Evolutionary conservation across 2,329 filamentous ascomycete genomes (phyloP).

Genomic region (Fusarium fujikuroi): DNA sequence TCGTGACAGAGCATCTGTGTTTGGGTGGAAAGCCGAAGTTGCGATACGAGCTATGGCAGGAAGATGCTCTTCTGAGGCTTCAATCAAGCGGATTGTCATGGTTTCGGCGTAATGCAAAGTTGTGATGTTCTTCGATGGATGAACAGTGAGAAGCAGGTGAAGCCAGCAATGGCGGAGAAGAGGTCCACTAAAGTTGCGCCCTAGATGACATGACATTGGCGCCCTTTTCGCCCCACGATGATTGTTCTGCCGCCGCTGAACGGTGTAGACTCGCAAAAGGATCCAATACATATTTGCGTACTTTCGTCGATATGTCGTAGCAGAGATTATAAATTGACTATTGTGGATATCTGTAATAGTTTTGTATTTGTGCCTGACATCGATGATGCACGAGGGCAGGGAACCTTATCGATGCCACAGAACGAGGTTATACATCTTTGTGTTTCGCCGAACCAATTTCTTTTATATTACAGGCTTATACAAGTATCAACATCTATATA

Average conservation of each 20-base stretch:
- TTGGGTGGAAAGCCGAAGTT: conserved; percentile 11
- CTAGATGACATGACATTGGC: neutral
- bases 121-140: accelerated
- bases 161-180: neutral
- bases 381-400: too few species aligned
- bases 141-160: neutral
- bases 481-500: neutral
- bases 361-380: neutral
- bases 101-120: neutral
- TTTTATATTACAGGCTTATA: neutral
- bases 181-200: neutral
- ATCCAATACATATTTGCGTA: neutral
- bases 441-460: accelerated
- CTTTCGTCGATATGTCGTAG: accelerated
- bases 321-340: too few species aligned
- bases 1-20: conserved; percentile 7
- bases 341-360: too few species aligned
- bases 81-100: neutral
- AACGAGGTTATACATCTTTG: neutral
- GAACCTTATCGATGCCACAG: neutral
- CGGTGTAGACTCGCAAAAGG: neutral
- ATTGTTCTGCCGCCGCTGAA: neutral
- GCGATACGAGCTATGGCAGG: conserved; percentile 7
- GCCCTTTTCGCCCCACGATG: neutral
- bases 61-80: neutral